Base-by-base conservation (phyloP, 2,329 filamentous ascomycete genomes). In the Byssothecium circinans region DNA sequence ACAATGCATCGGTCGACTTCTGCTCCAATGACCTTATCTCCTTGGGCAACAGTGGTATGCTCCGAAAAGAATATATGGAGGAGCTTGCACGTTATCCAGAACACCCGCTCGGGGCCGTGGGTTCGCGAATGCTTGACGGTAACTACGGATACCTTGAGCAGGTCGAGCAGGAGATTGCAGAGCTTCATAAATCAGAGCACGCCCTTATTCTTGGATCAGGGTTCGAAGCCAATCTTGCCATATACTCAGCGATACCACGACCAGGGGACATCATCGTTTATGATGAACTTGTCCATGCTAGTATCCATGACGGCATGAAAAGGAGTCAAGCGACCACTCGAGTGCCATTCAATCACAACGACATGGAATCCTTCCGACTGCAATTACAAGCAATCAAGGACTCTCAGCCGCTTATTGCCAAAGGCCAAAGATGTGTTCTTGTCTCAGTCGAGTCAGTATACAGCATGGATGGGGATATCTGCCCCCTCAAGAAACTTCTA, bases 401-500 rank as follows among this genome's bases (percentile, higher is more conserved):
- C 0, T 17, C 37, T 0, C 15, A 49, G 10, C 34, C 52, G 4
- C 7, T 41, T 2, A 17, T 55, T 74, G 11, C 56, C 64, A 8
- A 56, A 52, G 0, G 64, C 72, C 0, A 56, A 74, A 2, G 38
- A 0, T 58, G 39, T 0, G 49, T 79, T 6, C 43, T 67, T 0
- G 30, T 61, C 0, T 65, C 63, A 0, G 56, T 70, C 0, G 53
- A 64, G 4, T 66, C 70, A 17, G 37, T 15, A 43, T 91, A 92
- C 67, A 90, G 86, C 65, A 92, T 92, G 89, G 88, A 91, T 41
- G 88, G 89, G 0, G 87, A 91, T 54, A 70, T 88, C 12, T 81
- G 81, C 0, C 85, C 85, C 0, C 72, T 92, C 5, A 58, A 63
- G 6, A 78, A 83, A 4, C 79, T 91, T 14, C 75, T 87, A 0